Evolutionary conservation across 495 filamentous ascomycete genomes (phyloP).

Genomic region (Penicillium diatomitis): DNA sequence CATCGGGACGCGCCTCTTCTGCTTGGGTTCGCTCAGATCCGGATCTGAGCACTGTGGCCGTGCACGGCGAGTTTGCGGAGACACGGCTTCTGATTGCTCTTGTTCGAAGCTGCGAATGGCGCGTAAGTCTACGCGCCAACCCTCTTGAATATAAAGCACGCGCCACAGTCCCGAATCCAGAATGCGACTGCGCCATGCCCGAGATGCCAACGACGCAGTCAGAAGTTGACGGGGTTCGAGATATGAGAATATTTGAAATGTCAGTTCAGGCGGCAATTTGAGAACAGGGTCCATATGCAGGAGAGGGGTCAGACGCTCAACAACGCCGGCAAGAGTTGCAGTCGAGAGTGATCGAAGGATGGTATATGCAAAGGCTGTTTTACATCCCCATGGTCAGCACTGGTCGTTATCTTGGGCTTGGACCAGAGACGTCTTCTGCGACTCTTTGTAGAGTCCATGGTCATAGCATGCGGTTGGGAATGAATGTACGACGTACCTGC

Average conservation of each 20-base stretch:
- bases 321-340: constrained; percentile 64
- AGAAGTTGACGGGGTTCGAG: constrained; percentile 70
- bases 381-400: constrained; percentile 4
- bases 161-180: constrained; percentile 81
- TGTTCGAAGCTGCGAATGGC: constrained; percentile 63
- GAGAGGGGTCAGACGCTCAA: constrained; percentile 63
- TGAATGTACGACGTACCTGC: constrained; percentile 34
- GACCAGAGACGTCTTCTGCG: too few relatives aligned
- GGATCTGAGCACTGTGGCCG: constrained; percentile 35
- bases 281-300: constrained; percentile 87
- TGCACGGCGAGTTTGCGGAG: constrained; percentile 36
- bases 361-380: constrained; percentile 41
- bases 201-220: constrained; percentile 66
- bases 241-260: constrained; percentile 77
- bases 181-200: constrained; percentile 73
- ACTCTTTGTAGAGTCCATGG: too few relatives aligned
- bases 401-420: background rate
- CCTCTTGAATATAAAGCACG: constrained; percentile 68
- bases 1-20: constrained; percentile 43
- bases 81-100: constrained; percentile 35
- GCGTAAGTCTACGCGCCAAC: constrained; percentile 63
- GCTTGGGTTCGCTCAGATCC: constrained; percentile 38
- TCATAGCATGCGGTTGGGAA: too few relatives aligned
- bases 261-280: constrained; percentile 80
- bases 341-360: constrained; percentile 67